These are phyloP conservation scores for Leccinellum albellum DNA, from an alignment of 768 basidiomycete genomes.

Conservation along the genomic window DNA sequence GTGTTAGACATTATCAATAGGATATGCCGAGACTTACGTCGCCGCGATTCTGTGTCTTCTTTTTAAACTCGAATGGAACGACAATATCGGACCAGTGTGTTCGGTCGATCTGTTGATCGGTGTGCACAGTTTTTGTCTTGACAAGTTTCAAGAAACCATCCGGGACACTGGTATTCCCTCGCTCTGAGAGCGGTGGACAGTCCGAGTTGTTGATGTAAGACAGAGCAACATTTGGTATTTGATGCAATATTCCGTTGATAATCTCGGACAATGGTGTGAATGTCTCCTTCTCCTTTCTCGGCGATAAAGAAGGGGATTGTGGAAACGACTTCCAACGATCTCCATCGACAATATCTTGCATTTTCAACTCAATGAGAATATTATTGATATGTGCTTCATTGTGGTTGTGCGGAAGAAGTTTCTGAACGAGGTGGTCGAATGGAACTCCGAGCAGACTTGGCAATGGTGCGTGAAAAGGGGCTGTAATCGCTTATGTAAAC, in stretches of 20 bases:
- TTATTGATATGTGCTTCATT: not conserved
- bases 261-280: not conserved
- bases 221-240: not conserved
- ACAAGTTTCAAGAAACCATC: not conserved
- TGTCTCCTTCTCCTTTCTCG: not conserved
- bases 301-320: not conserved
- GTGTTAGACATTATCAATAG: too few relatives aligned
- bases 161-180: not conserved
- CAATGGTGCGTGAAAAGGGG: too few relatives aligned
- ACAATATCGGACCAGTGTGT: too few relatives aligned
- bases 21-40: too few relatives aligned
- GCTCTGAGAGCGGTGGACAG: not conserved
- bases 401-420: not conserved
- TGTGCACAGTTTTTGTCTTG: not conserved
- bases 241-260: not conserved
- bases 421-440: not conserved
- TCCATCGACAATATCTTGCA: not conserved
- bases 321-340: not conserved
- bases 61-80: too few relatives aligned
- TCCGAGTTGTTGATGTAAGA: not conserved
- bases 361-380: not conserved
- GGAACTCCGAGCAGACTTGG: too few relatives aligned
- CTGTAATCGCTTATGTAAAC: too few relatives aligned
- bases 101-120: too few relatives aligned
- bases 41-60: too few relatives aligned